Base-by-base conservation (phyloP, 331 rosid genomes). In the Rhamnella rubrinervis region DNA sequence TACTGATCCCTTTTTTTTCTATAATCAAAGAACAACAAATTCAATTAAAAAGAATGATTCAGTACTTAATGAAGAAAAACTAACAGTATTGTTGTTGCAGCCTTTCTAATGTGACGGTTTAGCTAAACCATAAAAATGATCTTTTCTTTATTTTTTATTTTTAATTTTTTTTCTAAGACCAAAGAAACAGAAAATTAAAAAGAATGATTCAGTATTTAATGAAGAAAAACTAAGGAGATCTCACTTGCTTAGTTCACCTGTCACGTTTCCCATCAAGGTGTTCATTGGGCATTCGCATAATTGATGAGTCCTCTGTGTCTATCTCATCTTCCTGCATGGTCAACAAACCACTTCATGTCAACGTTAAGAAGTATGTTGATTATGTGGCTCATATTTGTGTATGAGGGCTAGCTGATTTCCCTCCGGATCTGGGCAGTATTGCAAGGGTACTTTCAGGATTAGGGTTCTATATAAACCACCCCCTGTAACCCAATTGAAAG, bases 201-300 rank as follows among this genome's bases (percentile, higher is more conserved):
- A 8, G 4, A 63, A 67, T 55, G 12, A 59, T 66, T 55, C 51
- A 25, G 28, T 21, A 19, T 26, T 20, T 25, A 46, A 65, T 55
- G 39, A 84, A 71, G 71, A 66, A 72, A 81, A 74, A 78, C 86
- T 75, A 85, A 80, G 76, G 87, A 91, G 87, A 82, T 86, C 97
- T 93, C 96, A 93, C 98, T 93, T 93, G 96, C 92, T 86, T 83
- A 83, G 84, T 83, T 93, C 97, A 93, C 98, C 98, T 90, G 98
- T 93, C 97, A 86, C 69, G 87, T 90, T 87, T 84, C 89, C 86
- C 81, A 53, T 80, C 78, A 72, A 87, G 68, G 25, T 40, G 76
- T 78, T 86, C 96, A 56, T 63, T 77, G 50, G 85, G 71, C 67
- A 85, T 85, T 62, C 65, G 83, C 83, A 55, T 63, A 73, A 61